Conservation (phyloP, 2,329 filamentous ascomycete genomes). For the Aspergillus sp. region DNA sequence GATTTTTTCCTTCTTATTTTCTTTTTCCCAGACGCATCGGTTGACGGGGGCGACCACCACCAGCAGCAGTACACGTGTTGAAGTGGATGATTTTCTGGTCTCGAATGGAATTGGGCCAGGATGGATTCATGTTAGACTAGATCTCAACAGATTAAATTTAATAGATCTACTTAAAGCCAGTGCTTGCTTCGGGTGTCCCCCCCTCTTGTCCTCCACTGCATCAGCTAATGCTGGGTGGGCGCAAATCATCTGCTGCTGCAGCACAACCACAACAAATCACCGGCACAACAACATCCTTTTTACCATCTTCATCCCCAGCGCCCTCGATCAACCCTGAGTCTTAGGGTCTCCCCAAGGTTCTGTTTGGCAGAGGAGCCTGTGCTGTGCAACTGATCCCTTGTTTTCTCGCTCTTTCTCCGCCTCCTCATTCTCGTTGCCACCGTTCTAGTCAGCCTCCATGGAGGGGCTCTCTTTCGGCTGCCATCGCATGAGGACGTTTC, state of each 20-base stretch:
- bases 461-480: slow-evolving; percentile 22
- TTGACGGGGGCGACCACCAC: slow-evolving; percentile 12
- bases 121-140: not conserved
- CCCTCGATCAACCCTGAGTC: slow-evolving; percentile 3
- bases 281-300: slow-evolving; percentile 1
- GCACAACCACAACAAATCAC: slow-evolving; percentile 7
- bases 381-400: not conserved
- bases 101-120: not conserved
- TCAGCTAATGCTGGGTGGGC: slow-evolving; percentile 15
- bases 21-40: slow-evolving; percentile 6
- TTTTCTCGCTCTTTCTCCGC: slow-evolving; percentile 1
- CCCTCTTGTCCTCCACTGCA: slow-evolving; percentile 4
- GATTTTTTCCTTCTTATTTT: not conserved
- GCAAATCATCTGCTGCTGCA: slow-evolving; percentile 21
- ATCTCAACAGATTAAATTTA: not conserved
- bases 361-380: slow-evolving; percentile 1
- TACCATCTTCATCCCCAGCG: not conserved
- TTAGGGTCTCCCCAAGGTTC: slow-evolving; percentile 2
- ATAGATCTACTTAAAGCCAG: slow-evolving; percentile 5
- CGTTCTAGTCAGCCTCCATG: slow-evolving; percentile 16
- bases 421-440: slow-evolving; percentile 13
- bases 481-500: slow-evolving; percentile 18
- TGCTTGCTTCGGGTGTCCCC: not conserved
- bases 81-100: slow-evolving; percentile 1
- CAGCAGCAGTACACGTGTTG: slow-evolving; percentile 17